phyloP scores from a whole-genome alignment of 768 basidiomycete species.

The Boletus edulis region DNA sequence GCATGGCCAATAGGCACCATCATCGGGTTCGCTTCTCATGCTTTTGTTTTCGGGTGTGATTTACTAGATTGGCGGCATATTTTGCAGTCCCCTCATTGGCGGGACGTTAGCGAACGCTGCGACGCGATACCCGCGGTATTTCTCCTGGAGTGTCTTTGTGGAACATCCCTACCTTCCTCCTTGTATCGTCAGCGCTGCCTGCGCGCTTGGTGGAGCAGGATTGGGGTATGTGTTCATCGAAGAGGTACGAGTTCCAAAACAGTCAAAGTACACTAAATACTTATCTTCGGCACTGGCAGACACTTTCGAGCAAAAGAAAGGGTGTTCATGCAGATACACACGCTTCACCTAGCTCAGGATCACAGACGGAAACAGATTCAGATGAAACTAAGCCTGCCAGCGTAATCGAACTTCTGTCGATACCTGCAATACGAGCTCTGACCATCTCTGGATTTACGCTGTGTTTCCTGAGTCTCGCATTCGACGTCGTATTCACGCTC shows the following conservation, averaged over 20 bases:
- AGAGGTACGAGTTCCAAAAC: slow-evolving; percentile 13
- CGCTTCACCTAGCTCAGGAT: background rate
- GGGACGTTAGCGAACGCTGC: slow-evolving; percentile 19
- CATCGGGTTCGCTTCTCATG: slow-evolving; percentile 41
- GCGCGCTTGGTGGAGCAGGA: slow-evolving; percentile 3
- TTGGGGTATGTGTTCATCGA: slow-evolving; percentile 19
- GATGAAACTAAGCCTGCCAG: slow-evolving; percentile 16
- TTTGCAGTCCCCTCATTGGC: slow-evolving; percentile 16
- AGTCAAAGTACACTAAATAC: background rate
- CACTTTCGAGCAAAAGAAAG: background rate
- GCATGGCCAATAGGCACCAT: slow-evolving; percentile 56
- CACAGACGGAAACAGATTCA: background rate
- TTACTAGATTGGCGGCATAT: background rate
- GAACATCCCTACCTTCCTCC: slow-evolving; percentile 18
- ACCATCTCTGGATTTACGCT: slow-evolving; percentile 50
- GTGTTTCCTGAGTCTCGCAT: slow-evolving; percentile 51
- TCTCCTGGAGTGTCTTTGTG: slow-evolving; percentile 11
- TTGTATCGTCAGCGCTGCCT: slow-evolving; percentile 11
- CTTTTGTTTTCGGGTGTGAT: no score
- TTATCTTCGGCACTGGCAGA: background rate
- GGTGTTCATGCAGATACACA: no score
- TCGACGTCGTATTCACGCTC: slow-evolving; percentile 64
- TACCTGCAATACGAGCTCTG: slow-evolving; percentile 51
- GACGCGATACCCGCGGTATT: slow-evolving; percentile 3
- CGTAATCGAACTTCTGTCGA: slow-evolving; percentile 39